Evolutionary conservation across 2,329 filamentous ascomycete species (phyloP), one percentile per base, ranked within the genome.

Genomic region (Chalaropsis thielavioides): DNA sequence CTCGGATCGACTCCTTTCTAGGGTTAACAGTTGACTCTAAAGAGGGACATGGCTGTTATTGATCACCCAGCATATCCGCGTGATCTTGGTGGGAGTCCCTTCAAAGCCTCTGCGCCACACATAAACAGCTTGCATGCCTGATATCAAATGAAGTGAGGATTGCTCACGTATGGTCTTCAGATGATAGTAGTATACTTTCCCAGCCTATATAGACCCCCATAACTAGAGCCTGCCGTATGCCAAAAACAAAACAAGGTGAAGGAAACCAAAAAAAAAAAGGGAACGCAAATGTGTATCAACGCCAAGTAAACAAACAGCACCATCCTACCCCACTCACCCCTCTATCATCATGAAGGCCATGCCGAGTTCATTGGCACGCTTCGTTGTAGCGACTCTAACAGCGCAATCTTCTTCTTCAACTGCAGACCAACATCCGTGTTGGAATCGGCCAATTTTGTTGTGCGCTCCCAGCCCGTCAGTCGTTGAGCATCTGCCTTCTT

Each of bases 311-410:
- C 24, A 56, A 31, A 31, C 51, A 35, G 17, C 27, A 7, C 22
- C 13, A 0, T n/a, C 51, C 27, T 56, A 17, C 17, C 1, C 51
- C 17, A 15, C 41, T 11, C 5, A 35, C 13, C 10, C 22, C 11
- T 35, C 8, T 56, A n/a, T 44, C 49, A 56, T 59, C 49, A 56
- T 59, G 40, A 38, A 1, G 54, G 35, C 61, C 61, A 61, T n/a
- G 24, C 15, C 11, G 61, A 51, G 17, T 38, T 27, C 54, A 22
- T 17, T 8, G 49, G 46, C 8, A 62, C 7, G 27, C 46, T 59
- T 13, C 58, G 59, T 27, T 64, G 62, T 11, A 67, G 60, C 6
- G 65, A 64, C 46, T 67, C 65, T 40, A 67, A 41, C 58, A 67
- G 22, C 11, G 62, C 44, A 49, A 64, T 62, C 62, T 67, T 67